A percentile compares a stretch with the other conserved stretches of the same genome.
phyloP scores from a whole-genome alignment of 495 filamentous ascomycete genomes.

The Darksidea phi region DNA sequence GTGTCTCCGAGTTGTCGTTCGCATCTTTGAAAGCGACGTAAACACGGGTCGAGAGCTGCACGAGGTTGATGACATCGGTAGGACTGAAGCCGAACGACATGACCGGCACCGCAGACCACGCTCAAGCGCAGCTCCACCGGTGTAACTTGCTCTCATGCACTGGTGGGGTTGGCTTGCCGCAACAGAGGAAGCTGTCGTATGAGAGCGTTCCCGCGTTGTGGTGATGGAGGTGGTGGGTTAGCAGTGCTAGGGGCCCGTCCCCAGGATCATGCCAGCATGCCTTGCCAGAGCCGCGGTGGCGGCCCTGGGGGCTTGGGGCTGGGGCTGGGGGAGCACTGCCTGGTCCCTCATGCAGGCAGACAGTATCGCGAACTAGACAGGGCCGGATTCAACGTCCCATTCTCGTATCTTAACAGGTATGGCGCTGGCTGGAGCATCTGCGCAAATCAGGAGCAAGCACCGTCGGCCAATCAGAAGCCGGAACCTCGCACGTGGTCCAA shows the following conservation, averaged over 20 bases:
- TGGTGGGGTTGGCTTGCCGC: neutral
- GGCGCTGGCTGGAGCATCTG: neutral
- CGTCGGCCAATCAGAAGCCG: constrained; percentile 1
- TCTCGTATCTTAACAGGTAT: neutral
- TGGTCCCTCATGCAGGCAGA: neutral
- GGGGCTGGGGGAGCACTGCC: neutral
- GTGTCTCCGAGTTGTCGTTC: constrained; percentile 26
- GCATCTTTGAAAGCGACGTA: constrained; percentile 32
- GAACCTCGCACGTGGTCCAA: constrained; percentile 1
- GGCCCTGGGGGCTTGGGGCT: no score
- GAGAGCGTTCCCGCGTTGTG: constrained; percentile 4
- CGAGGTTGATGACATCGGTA: constrained; percentile 27
- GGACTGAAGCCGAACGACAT: constrained; percentile 31
- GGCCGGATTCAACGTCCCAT: no score
- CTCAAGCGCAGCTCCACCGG: constrained; percentile 14
- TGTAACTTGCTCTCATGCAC: constrained; percentile 21
- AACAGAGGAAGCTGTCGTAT: constrained; percentile 17
- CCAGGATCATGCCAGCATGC: no score
- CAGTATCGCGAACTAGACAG: no score
- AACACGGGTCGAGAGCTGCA: constrained; percentile 22
- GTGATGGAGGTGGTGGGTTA: neutral
- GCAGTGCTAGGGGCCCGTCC: neutral
- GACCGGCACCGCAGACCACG: constrained; percentile 18
- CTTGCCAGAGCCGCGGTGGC: no score
- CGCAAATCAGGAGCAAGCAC: neutral